Conservation (phyloP, 441 rosid species). For the Flueggea neowawraea region DNA sequence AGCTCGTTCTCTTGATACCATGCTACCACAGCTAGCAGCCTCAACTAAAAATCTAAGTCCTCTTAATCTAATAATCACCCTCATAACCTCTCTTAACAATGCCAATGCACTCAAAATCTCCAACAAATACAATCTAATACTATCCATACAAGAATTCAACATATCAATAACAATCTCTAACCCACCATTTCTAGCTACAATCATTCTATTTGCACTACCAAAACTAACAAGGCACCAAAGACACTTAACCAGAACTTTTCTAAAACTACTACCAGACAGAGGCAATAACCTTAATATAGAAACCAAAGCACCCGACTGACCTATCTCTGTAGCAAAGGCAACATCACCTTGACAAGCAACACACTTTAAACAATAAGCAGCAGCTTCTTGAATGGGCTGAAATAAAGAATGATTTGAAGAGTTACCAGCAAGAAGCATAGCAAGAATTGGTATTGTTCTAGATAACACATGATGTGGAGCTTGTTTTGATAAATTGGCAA, state of each 20-base stretch:
- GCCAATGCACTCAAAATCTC: slow-evolving; percentile 60
- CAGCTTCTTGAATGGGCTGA: slow-evolving; percentile 30
- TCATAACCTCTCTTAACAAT: slow-evolving; percentile 44
- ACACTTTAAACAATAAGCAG: slow-evolving; percentile 42
- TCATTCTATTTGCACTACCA: slow-evolving; percentile 26
- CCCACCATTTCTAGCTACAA: slow-evolving; percentile 43
- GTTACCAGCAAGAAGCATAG: slow-evolving; percentile 22
- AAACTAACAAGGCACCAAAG: slow-evolving; percentile 47
- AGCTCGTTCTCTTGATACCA: slow-evolving; percentile 61
- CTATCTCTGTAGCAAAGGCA: slow-evolving; percentile 34
- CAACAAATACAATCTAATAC: slow-evolving; percentile 37
- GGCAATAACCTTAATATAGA: slow-evolving; percentile 39
- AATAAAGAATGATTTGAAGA: slow-evolving; percentile 20
- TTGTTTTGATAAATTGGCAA: slow-evolving; percentile 27
- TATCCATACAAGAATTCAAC: slow-evolving; percentile 29
- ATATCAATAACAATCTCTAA: slow-evolving; percentile 35
- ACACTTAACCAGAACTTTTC: slow-evolving; percentile 35
- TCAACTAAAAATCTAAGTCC: slow-evolving; percentile 51
- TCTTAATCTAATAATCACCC: slow-evolving; percentile 31
- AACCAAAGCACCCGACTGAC: slow-evolving; percentile 37
- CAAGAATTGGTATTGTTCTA: slow-evolving; percentile 38
- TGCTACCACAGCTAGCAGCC: slow-evolving; percentile 44
- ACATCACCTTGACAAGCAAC: slow-evolving; percentile 36
- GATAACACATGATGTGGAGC: slow-evolving; percentile 29
- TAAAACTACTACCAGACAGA: slow-evolving; percentile 19